Evolutionary conservation across 2,329 filamentous ascomycete genomes (phyloP).

Genomic region (Botrytis porri): DNA sequence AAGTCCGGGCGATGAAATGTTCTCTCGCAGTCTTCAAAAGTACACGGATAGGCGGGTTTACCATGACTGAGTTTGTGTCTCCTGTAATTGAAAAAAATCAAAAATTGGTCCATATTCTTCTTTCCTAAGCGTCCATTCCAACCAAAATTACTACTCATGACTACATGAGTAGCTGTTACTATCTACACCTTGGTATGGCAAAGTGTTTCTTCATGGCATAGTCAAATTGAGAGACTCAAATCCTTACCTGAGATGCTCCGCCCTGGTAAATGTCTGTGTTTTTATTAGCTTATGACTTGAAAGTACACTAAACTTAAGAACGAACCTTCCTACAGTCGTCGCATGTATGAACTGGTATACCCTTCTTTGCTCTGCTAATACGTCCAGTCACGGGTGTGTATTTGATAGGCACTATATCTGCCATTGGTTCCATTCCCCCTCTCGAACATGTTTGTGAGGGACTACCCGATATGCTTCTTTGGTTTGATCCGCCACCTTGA

Average conservation of each 20-base stretch:
- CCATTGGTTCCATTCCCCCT: slow-evolving; percentile 28
- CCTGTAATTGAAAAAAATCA: slow-evolving; percentile 38
- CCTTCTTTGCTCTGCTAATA: slow-evolving; percentile 39
- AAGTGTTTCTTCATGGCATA: background rate
- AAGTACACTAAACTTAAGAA: background rate
- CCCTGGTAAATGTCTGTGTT: slow-evolving; percentile 57
- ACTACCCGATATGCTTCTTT: slow-evolving; percentile 29
- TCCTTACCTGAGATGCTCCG: slow-evolving; percentile 57
- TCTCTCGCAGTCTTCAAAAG: slow-evolving; percentile 52
- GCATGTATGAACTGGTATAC: slow-evolving; percentile 39
- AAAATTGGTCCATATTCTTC: background rate
- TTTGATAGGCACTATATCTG: slow-evolving; percentile 35
- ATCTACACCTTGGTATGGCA: background rate
- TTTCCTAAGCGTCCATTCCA: background rate
- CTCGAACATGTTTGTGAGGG: slow-evolving; percentile 31
- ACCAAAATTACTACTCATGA: background rate
- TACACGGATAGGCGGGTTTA: slow-evolving; percentile 51
- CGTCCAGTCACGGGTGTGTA: slow-evolving; percentile 40
- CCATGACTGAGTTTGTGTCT: slow-evolving; percentile 61
- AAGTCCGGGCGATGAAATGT: slow-evolving; percentile 59
- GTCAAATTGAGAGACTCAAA: background rate
- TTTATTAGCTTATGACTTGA: slow-evolving; percentile 22
- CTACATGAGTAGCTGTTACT: background rate
- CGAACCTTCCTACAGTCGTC: slow-evolving; percentile 36
- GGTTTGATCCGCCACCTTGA: slow-evolving; percentile 28